Base-by-base conservation (phyloP, 2,329 filamentous ascomycete genomes). In the Phialocephala subalpina region DNA sequence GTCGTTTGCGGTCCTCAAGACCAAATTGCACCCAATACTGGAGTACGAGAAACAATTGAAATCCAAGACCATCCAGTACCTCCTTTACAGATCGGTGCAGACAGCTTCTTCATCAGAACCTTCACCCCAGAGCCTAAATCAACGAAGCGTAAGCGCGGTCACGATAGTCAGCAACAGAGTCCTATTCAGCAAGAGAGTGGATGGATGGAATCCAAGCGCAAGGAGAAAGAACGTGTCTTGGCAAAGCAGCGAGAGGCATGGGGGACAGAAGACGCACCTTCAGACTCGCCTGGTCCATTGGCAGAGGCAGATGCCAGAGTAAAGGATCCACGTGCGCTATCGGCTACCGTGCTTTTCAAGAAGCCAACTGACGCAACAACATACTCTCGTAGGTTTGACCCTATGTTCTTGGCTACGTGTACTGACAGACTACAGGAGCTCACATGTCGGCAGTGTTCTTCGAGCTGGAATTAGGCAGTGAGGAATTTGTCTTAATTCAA, bases 401-500 rank as follows among this genome's bases (percentile, higher is more conserved):
- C 38, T 49, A 18, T 8, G 27, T n/a, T 7, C 27, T n/a, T 18
- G 14, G 16, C n/a, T 14, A 18, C 11, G 18, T 8, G 14, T 18
- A 53, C 49, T 53, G 49, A 53, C 14, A 5, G 27, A 29, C 12
- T 27, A 29, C 36, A 76, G 73, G 76, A 47, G 70, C 72, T 4
- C 70, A 72, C 11, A 76, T 77, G 72, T 70, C 73, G 16, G 74
- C 73, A 42, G 38, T 77, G 3, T 75, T 73, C 53, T 67, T 66
- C 11, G 73, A 70, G 16, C 66, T 77, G 25, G 71, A 76, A 36
- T 35, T 77, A 11, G 65, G 64, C 27, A 67, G 73, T 3, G 72
- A 75, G 61, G 64, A 70, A 38, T 77, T 76, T 58, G 63, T 76
- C 16, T 63, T 67, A 16, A 64, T 77, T n/a, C 74, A 77, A 67